Base-by-base conservation (phyloP, 2,329 filamentous ascomycete genomes). In the Sclerotinia nivalis region DNA sequence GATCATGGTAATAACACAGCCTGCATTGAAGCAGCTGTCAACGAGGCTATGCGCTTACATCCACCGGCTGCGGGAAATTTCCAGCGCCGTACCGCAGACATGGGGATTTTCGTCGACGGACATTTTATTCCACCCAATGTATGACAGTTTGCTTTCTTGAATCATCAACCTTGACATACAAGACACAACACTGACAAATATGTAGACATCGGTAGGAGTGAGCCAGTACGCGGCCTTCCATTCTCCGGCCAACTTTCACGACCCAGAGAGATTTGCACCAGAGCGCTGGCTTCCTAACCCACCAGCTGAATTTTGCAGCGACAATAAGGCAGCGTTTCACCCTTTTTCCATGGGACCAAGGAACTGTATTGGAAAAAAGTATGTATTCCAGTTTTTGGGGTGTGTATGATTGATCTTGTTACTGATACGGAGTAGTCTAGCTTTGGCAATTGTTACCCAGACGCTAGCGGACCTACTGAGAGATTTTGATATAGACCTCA, bases 201-300 rank as follows among this genome's bases (percentile, higher is more conserved):
- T n/a, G n/a, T n/a, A n/a, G 45, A 74, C 70, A 1, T 64, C 72
- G 6, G 43, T 73, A n/a, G 70, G 54, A 13, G 31, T 34, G 25
- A 28, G 25, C n/a, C 54, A 56, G 18, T 61, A 52, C 34, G 45
- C 55, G 8, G 34, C 60, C 2, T 47, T 15, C 18, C 56, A 49
- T n/a, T 49, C 37, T 5, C 10, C 40, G 37, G 13, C 20, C 6
- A 66, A 70, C 50, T 70, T 66, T 22, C 56, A 72, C 0, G 75
- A 81, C 4, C 79, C 80, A 1, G 34, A 69, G 18, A 49, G n/a
- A n/a, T 72, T 72, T 37, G 66, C 64, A 1, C 70, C 67, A 12
- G 70, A 70, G 45, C 73, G 80, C 0, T 82, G 80, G 80, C 82
- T 43, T 72, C 43, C 50, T 13, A 72, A 78, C n/a, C 56, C 47